Percentiles rank a stretch among this genome's conserved stretches.
Conservation (phyloP, 2,329 filamentous ascomycete genomes). For the Pseudonectria foliicola region DNA sequence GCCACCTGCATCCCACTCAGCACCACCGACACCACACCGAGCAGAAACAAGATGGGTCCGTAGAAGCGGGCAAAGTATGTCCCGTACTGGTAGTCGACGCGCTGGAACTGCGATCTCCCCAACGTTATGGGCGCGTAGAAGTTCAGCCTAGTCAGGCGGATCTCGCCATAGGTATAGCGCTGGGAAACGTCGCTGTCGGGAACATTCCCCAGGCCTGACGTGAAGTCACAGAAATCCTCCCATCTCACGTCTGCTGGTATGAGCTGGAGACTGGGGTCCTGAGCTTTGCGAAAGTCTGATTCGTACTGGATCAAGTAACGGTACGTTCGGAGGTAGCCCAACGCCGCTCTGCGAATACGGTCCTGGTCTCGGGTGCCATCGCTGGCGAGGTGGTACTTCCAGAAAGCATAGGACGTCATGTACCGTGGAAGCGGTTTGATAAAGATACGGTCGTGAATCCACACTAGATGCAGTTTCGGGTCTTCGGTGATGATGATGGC, state of each 20-base stretch:
- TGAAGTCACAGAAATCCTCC: slow-evolving; percentile 24
- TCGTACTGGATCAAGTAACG: slow-evolving; percentile 26
- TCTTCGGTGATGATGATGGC: slow-evolving; percentile 32
- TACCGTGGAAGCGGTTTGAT: slow-evolving; percentile 35
- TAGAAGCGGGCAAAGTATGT: slow-evolving; percentile 18
- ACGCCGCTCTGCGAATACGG: slow-evolving; percentile 13
- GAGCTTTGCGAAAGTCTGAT: slow-evolving; percentile 27
- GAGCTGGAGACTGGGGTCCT: slow-evolving; percentile 22
- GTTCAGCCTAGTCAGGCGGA: slow-evolving; percentile 30
- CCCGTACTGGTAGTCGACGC: slow-evolving; percentile 16
- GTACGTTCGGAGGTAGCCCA: slow-evolving; percentile 31
- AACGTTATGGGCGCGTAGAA: slow-evolving; percentile 18
- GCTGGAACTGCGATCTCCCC: slow-evolving; percentile 15
- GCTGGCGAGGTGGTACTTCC: slow-evolving; percentile 18
- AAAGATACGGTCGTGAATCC: slow-evolving; percentile 32
- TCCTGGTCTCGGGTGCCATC: background rate
- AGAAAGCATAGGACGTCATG: slow-evolving; percentile 28
- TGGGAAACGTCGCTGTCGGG: slow-evolving; percentile 20
- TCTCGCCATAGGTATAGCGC: slow-evolving; percentile 31
- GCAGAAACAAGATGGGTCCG: slow-evolving; percentile 16
- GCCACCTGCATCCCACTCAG: slow-evolving; percentile 17
- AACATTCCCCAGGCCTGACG: slow-evolving; percentile 17
- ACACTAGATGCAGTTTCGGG: slow-evolving; percentile 35
- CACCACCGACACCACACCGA: slow-evolving; percentile 14
- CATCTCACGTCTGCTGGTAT: slow-evolving; percentile 18